A percentile compares a stretch with the other conserved stretches of the same genome.
phyloP scores from a whole-genome alignment of 352 stramenopile species.

The Globisporangium mamillatum region DNA sequence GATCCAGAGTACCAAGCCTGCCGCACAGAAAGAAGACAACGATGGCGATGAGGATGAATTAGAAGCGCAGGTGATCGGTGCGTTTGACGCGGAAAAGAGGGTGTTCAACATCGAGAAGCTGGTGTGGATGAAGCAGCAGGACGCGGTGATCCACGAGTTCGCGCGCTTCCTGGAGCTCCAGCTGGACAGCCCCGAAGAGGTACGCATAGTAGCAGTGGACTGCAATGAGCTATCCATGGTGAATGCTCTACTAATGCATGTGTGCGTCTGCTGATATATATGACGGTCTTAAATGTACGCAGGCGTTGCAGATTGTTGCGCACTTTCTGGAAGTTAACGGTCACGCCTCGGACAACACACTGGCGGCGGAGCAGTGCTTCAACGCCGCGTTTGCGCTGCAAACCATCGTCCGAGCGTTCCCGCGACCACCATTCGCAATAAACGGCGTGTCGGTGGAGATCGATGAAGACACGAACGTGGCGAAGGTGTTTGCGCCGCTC shows the following conservation, averaged over 20 bases:
- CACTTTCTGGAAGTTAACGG: constrained; percentile 64
- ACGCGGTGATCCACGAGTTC: constrained; percentile 69
- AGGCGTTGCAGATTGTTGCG: constrained; percentile 38
- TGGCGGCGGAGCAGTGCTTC: constrained; percentile 66
- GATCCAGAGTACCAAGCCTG: constrained; percentile 37
- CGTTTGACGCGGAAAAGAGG: constrained; percentile 58
- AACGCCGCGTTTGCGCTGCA: constrained; percentile 77
- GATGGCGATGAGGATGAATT: background rate
- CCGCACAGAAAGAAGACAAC: constrained; percentile 14
- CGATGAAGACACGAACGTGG: constrained; percentile 36
- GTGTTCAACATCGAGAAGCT: constrained; percentile 60
- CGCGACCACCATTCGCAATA: constrained; percentile 48
- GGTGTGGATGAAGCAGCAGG: constrained; percentile 59
- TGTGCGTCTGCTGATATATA: background rate
- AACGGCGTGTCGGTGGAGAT: constrained; percentile 43
- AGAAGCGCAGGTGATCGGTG: constrained; percentile 46
- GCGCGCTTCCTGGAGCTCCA: constrained; percentile 73
- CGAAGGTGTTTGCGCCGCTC: constrained; percentile 42
- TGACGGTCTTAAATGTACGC: background rate
- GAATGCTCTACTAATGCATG: background rate
- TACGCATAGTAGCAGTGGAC: constrained; percentile 6
- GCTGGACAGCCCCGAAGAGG: constrained; percentile 48
- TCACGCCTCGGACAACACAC: constrained; percentile 33
- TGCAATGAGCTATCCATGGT: background rate
- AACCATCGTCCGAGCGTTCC: constrained; percentile 70